Percentiles rank a stretch among this genome's conserved stretches.
Conservation (phyloP, 2,329 filamentous ascomycete genomes). For the Aspergillus melleus region DNA sequence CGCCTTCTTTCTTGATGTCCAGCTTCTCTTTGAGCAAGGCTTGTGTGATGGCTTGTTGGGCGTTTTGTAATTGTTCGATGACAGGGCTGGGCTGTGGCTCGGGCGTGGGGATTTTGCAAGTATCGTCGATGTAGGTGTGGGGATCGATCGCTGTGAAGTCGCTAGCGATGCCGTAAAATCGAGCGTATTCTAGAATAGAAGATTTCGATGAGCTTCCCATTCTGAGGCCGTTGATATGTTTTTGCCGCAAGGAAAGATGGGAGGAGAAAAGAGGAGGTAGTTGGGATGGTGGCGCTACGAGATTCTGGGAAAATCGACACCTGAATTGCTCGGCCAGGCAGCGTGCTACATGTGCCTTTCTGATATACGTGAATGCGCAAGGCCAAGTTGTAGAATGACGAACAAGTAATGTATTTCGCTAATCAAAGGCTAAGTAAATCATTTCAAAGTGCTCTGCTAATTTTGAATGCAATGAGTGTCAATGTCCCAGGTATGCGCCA, state of each 20-base stretch:
- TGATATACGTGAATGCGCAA: neutral
- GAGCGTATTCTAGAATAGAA: constrained; percentile 49
- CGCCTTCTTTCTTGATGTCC: constrained; percentile 30
- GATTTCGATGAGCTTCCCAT: constrained; percentile 27
- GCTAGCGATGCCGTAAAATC: constrained; percentile 44
- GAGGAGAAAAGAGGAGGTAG: neutral
- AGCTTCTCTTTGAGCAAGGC: constrained; percentile 33
- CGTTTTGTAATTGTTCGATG: constrained; percentile 13
- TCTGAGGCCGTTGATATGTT: neutral
- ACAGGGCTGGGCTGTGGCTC: constrained; percentile 22
- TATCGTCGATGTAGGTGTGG: constrained; percentile 15
- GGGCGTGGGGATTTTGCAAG: neutral
- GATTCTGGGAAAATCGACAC: neutral
- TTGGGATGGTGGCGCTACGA: neutral
- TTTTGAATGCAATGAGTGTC: neutral
- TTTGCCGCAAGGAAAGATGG: neutral
- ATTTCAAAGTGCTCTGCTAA: neutral
- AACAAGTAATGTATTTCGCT: neutral
- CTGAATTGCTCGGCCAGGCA: neutral
- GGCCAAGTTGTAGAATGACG: neutral
- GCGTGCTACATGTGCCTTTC: neutral
- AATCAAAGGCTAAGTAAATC: neutral
- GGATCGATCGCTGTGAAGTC: constrained; percentile 37
- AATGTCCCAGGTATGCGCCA: neutral
- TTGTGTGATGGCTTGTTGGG: constrained; percentile 13